Conservation (phyloP, 257 asterid species). For the Jaltomata sinuosa region DNA sequence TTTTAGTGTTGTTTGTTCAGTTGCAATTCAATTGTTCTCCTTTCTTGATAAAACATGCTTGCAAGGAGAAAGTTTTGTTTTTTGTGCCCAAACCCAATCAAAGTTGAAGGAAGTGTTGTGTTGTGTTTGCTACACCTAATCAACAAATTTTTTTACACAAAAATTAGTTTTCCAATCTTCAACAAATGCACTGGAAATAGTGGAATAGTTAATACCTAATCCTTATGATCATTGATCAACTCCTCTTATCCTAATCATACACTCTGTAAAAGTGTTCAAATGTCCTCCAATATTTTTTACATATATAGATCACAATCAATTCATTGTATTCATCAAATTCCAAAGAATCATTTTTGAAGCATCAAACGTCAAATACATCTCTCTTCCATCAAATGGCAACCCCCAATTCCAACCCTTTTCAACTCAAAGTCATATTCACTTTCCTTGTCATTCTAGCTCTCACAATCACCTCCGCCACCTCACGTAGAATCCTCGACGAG, state of each 20-base stretch:
- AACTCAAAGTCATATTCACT: not conserved
- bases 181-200: not conserved
- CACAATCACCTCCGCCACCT: conserved; percentile 1
- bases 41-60: no score
- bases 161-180: not conserved
- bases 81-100: not conserved
- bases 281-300: not conserved
- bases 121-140: not conserved
- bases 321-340: not conserved
- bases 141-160: not conserved
- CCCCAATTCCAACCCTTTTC: not conserved
- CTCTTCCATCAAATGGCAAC: not conserved
- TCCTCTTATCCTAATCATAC: not conserved
- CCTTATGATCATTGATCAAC: not conserved
- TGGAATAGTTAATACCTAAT: not conserved
- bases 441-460: conserved; percentile 11
- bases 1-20: no score
- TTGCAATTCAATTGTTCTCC: no score
- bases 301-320: not conserved
- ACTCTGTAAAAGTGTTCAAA: not conserved
- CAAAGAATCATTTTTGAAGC: not conserved
- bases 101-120: no score
- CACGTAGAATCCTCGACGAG: conserved; percentile 28
- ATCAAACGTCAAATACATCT: not conserved
- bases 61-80: no score